Evolutionary conservation across 768 basidiomycete genomes (phyloP).

Genomic region (Lentinula detonsa): DNA sequence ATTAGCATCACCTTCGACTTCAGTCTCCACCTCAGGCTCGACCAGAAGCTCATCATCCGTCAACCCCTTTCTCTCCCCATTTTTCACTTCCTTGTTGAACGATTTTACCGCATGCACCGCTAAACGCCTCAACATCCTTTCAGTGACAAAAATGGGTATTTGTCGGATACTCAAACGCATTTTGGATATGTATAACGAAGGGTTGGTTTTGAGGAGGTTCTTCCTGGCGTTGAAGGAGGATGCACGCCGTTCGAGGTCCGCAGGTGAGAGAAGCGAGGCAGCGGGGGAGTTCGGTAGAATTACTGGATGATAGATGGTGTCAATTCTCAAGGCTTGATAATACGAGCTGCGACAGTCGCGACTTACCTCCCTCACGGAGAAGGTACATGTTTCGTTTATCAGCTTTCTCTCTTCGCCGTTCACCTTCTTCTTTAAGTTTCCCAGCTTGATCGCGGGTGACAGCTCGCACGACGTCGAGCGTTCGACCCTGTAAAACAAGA

Average conservation of each 20-base stretch:
- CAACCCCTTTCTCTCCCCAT: conserved; percentile 52
- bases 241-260: conserved; percentile 83
- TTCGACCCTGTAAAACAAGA: conserved; percentile 87
- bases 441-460: conserved; percentile 87
- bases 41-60: conserved; percentile 60
- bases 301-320: conserved; percentile 39
- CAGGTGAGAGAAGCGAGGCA: conserved; percentile 58
- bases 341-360: too few relatives aligned
- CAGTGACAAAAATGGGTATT: conserved; percentile 84
- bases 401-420: conserved; percentile 77
- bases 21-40: conserved; percentile 43
- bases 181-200: conserved; percentile 89
- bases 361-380: conserved; percentile 89
- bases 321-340: background rate
- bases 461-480: conserved; percentile 84
- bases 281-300: conserved; percentile 86
- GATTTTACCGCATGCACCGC: conserved; percentile 73
- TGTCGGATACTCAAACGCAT: conserved; percentile 93
- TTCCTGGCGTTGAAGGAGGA: conserved; percentile 82
- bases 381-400: conserved; percentile 97
- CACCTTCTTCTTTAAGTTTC: conserved; percentile 84
- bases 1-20: conserved; percentile 31
- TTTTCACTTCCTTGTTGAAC: conserved; percentile 76
- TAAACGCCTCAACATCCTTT: conserved; percentile 84
- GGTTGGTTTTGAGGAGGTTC: conserved; percentile 81